A percentile compares a stretch with the other conserved stretches of the same genome.
phyloP scores from a whole-genome alignment of 2,329 filamentous ascomycete genomes.

The Fusarium pseudocircinatum region DNA sequence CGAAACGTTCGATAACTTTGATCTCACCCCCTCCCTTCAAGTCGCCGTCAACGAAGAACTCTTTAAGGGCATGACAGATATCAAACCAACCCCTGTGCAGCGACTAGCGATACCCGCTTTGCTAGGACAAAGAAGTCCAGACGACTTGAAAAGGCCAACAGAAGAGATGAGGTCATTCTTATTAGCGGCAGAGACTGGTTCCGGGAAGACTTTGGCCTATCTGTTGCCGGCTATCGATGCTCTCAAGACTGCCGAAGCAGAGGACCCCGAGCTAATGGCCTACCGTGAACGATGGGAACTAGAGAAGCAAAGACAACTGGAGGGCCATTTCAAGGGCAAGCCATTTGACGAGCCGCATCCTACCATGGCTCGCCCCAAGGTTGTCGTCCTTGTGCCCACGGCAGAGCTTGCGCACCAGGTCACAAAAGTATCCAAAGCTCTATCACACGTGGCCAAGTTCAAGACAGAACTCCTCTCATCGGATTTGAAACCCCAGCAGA shows the following conservation, averaged over 20 bases:
- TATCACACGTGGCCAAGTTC: slow-evolving; percentile 89
- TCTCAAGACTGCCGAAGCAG: slow-evolving; percentile 78
- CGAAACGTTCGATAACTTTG: slow-evolving; percentile 83
- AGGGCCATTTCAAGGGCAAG: slow-evolving; percentile 65
- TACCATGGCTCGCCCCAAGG: slow-evolving; percentile 80
- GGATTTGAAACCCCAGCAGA: slow-evolving; percentile 77
- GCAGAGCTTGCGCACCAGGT: slow-evolving; percentile 93
- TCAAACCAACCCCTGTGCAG: slow-evolving; percentile 89
- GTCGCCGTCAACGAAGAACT: slow-evolving; percentile 77
- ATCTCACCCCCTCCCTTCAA: slow-evolving; percentile 76
- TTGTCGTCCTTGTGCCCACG: slow-evolving; percentile 89
- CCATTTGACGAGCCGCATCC: slow-evolving; percentile 75
- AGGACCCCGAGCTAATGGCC: slow-evolving; percentile 66
- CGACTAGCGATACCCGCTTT: slow-evolving; percentile 86
- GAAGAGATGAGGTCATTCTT: slow-evolving; percentile 68
- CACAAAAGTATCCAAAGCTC: slow-evolving; percentile 78
- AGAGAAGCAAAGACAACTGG: slow-evolving; percentile 65
- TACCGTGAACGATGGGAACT: slow-evolving; percentile 65
- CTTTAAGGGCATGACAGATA: slow-evolving; percentile 76
- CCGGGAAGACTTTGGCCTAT: slow-evolving; percentile 95
- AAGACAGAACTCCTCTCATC: slow-evolving; percentile 85
- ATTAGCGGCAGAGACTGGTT: slow-evolving; percentile 94
- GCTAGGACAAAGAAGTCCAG: slow-evolving; percentile 62
- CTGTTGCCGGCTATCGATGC: slow-evolving; percentile 85
- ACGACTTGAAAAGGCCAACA: slow-evolving; percentile 45